Evolutionary conservation across 306 rosid genomes (phyloP).

Genomic region (Citrullus mucosospermus): DNA sequence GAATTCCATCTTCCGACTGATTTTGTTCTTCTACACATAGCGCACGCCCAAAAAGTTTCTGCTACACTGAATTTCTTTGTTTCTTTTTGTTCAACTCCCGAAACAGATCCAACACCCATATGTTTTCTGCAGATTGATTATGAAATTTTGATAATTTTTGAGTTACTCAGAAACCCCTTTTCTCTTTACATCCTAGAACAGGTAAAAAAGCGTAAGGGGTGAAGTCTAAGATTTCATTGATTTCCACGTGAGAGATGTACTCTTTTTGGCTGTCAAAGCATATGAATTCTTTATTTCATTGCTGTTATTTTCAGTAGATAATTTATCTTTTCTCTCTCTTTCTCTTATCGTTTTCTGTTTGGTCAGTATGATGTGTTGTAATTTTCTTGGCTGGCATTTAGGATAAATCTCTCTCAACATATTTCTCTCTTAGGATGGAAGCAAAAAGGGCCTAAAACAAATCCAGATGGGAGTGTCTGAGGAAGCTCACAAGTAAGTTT

Average conservation of each 20-base stretch:
- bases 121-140: background rate
- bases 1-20: background rate
- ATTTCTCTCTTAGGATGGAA: slow-evolving; percentile 2
- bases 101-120: background rate
- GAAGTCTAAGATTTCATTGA: slow-evolving; percentile 2
- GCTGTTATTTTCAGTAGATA: slow-evolving; percentile 1
- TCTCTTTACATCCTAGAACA: background rate
- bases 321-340: background rate
- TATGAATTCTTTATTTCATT: background rate
- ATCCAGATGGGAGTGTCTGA: background rate
- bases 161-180: background rate
- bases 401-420: slow-evolving; percentile 1
- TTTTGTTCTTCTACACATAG: slow-evolving; percentile 1
- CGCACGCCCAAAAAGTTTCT: background rate
- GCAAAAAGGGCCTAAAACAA: slow-evolving; percentile 3
- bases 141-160: background rate
- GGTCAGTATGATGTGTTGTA: background rate
- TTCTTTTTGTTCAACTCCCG: background rate
- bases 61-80: background rate
- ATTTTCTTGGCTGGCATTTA: background rate
- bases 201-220: background rate
- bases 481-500: slow-evolving; percentile 5
- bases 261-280: slow-evolving; percentile 6
- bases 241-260: slow-evolving; percentile 1
- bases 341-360: background rate